phyloP scores from a whole-genome alignment of 371 early-diverging fungal species.

The Mortierella sp. region DNA sequence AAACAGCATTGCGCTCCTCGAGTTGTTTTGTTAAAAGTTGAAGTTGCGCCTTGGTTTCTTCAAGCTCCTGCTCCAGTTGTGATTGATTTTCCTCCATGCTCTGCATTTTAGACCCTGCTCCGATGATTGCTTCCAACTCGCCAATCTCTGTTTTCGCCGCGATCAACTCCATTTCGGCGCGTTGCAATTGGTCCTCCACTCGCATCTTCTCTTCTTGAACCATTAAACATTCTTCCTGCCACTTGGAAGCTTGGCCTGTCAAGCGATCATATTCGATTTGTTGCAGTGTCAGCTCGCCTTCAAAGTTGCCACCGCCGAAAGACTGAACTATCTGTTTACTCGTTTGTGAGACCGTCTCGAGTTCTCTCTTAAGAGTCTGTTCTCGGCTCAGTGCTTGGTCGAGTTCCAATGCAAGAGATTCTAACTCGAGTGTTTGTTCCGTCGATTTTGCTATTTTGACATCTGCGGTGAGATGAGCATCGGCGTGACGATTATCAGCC shows the following conservation, averaged over 20 bases:
- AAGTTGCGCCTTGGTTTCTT: background rate
- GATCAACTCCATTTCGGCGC: constrained; percentile 26
- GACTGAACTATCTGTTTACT: background rate
- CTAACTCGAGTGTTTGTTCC: background rate
- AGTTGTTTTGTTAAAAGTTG: constrained; percentile 1
- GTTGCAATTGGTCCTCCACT: constrained; percentile 29
- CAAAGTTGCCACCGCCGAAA: background rate
- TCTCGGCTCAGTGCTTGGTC: constrained; percentile 9
- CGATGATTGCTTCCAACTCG: constrained; percentile 10
- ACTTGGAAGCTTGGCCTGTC: constrained; percentile 14
- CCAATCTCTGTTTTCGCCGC: constrained; percentile 28
- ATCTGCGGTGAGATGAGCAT: background rate
- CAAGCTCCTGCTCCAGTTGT: constrained; percentile 5
- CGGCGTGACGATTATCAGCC: background rate
- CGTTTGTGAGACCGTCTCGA: constrained; percentile 12
- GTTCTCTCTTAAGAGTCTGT: constrained; percentile 11
- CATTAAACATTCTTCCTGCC: constrained; percentile 35
- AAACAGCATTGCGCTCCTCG: background rate
- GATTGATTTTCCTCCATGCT: no score
- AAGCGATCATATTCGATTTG: constrained; percentile 16
- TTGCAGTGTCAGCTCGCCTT: background rate
- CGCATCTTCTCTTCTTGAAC: constrained; percentile 42
- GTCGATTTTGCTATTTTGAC: background rate
- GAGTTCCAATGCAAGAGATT: constrained; percentile 9
- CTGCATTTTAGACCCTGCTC: background rate